A percentile compares a stretch with the other conserved stretches of the same genome.
Conservation (phyloP, 2,329 filamentous ascomycete genomes). For the Pseudohalonectria lignicola region DNA sequence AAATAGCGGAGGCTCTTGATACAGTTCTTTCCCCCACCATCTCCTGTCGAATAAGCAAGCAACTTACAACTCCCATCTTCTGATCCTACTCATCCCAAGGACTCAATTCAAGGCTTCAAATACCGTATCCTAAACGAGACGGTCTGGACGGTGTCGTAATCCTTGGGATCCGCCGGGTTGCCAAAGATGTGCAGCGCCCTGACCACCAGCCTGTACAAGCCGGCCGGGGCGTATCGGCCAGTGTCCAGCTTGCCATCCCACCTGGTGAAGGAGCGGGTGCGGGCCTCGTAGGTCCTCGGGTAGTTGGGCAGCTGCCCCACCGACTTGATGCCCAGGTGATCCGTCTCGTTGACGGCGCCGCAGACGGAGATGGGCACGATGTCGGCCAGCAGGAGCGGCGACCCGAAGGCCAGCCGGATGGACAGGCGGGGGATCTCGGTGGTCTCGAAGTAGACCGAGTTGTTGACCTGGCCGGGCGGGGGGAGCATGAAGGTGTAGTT, state of each 20-base stretch:
- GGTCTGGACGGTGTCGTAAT: conserved; percentile 35
- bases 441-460: conserved; percentile 13
- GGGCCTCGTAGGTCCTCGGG: conserved; percentile 23
- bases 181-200: conserved; percentile 40
- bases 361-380: conserved; percentile 26
- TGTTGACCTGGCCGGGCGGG: conserved; percentile 21
- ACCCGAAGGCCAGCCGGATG: conserved; percentile 32
- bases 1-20: no score
- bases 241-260: conserved; percentile 38
- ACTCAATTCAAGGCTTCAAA: neutral
- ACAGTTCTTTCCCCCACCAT: no score
- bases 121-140: conserved; percentile 34
- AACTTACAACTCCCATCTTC: no score
- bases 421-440: conserved; percentile 26
- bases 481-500: conserved; percentile 31
- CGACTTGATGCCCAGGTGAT: conserved; percentile 24
- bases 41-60: no score
- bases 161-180: conserved; percentile 25
- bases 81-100: neutral
- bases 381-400: conserved; percentile 29
- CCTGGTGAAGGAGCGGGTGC: conserved; percentile 10
- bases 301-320: conserved; percentile 31
- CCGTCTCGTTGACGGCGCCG: conserved; percentile 8
- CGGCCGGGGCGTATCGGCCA: conserved; percentile 34
- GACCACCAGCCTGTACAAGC: conserved; percentile 36